Evolutionary conservation across 2,329 filamentous ascomycete genomes (phyloP), one percentile per base, ranked within the genome.

Genomic region (Coniochaeta prunicola): DNA sequence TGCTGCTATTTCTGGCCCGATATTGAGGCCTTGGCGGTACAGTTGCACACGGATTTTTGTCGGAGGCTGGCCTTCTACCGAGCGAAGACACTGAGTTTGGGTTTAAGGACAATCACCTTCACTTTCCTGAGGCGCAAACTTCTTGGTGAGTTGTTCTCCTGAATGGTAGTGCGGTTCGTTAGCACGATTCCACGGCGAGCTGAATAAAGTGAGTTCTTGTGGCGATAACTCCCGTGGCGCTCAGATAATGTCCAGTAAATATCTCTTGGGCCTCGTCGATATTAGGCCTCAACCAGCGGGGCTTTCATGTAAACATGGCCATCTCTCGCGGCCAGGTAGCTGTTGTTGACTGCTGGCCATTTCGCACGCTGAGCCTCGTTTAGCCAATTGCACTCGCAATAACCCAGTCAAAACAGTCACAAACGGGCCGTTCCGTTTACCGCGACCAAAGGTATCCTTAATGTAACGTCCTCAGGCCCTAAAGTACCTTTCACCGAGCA

Each of bases 361-460:
- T 34, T 36, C 9, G 9, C 19, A 34, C 30, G 53, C 30, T 13
- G 53, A 21, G 21, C 53, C 30, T 36, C 17, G 53, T 55, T 55
- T 55, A 55, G 53, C 53, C 53, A 55, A 55, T 55, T 34, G 21
- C 36, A 21, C 53, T 55, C 12, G n/a, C 12, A 3, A 33, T 2
- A 55, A 36, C 53, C 53, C 53, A 12, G 53, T 55, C 53, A 26
- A 55, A 33, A 15, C 4, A 19, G 8, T 55, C 30, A 50, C 45
- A 50, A 36, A 33, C 53, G 53, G 53, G 53, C 53, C 53, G 53
- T 33, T 55, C 53, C 53, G 53, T 19, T 55, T 7, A 50, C 45
- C 42, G 45, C 9, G 24, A 50, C 45, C 7, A 50, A 21, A 50
- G 15, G 45, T 50, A 50, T 17, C 10, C n/a, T 28, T 13, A 15